Evolutionary conservation across 768 basidiomycete genomes (phyloP).

Genomic region (Glaciozyma martinii): DNA sequence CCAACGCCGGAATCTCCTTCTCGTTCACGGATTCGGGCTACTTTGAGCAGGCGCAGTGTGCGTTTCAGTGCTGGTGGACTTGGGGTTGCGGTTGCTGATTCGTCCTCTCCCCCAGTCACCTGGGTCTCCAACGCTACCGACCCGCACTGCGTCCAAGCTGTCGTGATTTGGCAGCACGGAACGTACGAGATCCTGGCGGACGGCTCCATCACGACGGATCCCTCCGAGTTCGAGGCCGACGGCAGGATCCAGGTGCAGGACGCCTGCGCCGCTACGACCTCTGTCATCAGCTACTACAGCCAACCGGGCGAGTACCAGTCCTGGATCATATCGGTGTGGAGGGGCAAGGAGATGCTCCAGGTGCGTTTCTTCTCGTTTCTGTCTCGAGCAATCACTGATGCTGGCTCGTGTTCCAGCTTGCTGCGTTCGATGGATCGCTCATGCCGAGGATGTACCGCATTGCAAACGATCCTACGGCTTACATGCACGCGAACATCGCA

Average conservation of each 20-base stretch:
- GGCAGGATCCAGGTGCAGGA: constrained; percentile 73
- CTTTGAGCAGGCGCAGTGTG: too few species aligned
- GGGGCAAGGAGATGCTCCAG: constrained; percentile 52
- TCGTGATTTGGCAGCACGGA: constrained; percentile 82
- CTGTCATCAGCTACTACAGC: constrained; percentile 75
- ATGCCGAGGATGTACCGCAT: constrained; percentile 58
- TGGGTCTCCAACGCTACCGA: constrained; percentile 27
- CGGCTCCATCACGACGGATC: constrained; percentile 65
- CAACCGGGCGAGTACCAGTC: constrained; percentile 53
- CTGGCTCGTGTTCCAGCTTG: constrained; percentile 46
- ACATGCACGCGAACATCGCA: constrained; percentile 16
- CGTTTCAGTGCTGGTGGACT: too few species aligned
- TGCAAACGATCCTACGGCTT: constrained; percentile 4
- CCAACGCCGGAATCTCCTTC: too few species aligned
- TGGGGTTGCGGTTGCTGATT: too few species aligned
- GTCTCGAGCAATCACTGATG: neutral
- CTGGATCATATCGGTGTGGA: constrained; percentile 58
- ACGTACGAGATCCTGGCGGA: constrained; percentile 57
- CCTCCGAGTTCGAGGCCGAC: constrained; percentile 53
- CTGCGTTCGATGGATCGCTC: constrained; percentile 66
- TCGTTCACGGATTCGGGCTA: too few species aligned
- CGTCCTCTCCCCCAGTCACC: constrained; percentile 7
- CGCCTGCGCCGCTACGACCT: constrained; percentile 73
- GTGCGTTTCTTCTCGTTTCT: neutral
- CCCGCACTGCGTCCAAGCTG: constrained; percentile 51